phyloP scores from a whole-genome alignment of 345 rosid species.

The Noccaea bulbosa region DNA sequence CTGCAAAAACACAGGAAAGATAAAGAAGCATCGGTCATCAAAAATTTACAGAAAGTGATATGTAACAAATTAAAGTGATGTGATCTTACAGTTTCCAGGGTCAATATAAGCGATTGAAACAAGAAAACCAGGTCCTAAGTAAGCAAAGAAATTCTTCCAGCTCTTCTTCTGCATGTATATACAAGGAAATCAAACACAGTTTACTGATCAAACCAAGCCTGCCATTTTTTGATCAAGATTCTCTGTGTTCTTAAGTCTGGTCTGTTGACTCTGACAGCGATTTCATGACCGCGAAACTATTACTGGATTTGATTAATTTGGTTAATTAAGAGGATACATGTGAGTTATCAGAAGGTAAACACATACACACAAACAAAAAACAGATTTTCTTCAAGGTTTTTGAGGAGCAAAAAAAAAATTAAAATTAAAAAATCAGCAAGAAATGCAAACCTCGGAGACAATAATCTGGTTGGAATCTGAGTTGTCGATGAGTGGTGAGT shows the following conservation, averaged over 20 bases:
- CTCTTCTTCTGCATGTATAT: conserved; percentile 67
- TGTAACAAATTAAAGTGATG: background rate
- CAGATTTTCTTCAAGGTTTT: background rate
- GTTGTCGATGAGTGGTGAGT: conserved; percentile 67
- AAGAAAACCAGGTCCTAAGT: conserved; percentile 95
- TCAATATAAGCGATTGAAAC: conserved; percentile 96
- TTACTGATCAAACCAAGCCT: background rate
- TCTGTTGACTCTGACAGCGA: conserved; percentile 25
- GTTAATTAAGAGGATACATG: background rate
- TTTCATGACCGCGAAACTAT: background rate
- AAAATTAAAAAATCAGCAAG: background rate
- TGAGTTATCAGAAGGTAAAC: background rate
- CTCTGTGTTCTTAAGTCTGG: background rate
- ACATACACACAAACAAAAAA: background rate
- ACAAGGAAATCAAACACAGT: background rate
- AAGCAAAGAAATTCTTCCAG: conserved; percentile 92
- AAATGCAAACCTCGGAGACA: conserved; percentile 68
- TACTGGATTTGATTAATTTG: background rate
- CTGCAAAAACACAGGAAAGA: conserved; percentile 52
- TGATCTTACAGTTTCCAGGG: conserved; percentile 90
- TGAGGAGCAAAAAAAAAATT: background rate
- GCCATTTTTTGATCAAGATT: background rate
- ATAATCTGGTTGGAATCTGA: conserved; percentile 67
- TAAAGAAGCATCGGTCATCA: conserved; percentile 7
- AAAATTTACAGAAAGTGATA: background rate